Evolutionary conservation across 2,329 filamentous ascomycete species (phyloP), one percentile per base, ranked within the genome.

Genomic region (Aureobasidium sp.): DNA sequence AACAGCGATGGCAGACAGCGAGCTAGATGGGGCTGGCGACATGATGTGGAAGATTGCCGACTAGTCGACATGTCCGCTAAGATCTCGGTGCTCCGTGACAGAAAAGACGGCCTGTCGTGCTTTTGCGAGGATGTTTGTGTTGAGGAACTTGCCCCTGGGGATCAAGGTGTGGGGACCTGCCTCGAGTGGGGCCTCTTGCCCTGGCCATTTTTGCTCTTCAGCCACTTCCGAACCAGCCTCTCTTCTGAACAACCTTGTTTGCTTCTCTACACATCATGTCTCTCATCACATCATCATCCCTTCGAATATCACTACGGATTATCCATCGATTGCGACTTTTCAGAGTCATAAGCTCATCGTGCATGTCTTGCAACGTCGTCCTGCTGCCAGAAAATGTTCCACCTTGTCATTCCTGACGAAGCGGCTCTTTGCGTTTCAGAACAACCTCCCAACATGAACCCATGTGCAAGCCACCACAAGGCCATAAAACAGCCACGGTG

Each of bases 351-450:
- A 9, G 33, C n/a, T 11, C 17, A 42, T 37, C 24, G 24, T 6
- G 9, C 17, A 29, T 17, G 17, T 17, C 27, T 27, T 40, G 27
- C 53, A 27, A 50, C 22, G 33, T 24, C 33, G 14, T 37, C 49
- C 31, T 39, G 49, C 49, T 39, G 6, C 17, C 31, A 24, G 14
- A 22, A 27, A 47, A 47, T 19, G 4, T 15, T 24, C 3, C 15
- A 29, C n/a, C 12, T 17, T 29, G 14, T 57, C 40, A 19, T 17
- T 14, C 31, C 15, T 42, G 45, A 31, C 27, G 12, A 27, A 14
- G 56, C 56, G 56, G 56, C 56, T 59, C 56, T 59, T n/a, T 11
- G 17, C 40, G 56, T 59, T 59, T 59, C 56, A 49, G 29, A 45
- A 47, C 39, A 59, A 27, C 53, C 53, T 44, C 40, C 48, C 27